Percentiles rank a stretch among this genome's conserved stretches.
Evolutionary conservation across 805 yeast genomes (phyloP).

Genomic region (Yamadazyma paraphyllophila): DNA sequence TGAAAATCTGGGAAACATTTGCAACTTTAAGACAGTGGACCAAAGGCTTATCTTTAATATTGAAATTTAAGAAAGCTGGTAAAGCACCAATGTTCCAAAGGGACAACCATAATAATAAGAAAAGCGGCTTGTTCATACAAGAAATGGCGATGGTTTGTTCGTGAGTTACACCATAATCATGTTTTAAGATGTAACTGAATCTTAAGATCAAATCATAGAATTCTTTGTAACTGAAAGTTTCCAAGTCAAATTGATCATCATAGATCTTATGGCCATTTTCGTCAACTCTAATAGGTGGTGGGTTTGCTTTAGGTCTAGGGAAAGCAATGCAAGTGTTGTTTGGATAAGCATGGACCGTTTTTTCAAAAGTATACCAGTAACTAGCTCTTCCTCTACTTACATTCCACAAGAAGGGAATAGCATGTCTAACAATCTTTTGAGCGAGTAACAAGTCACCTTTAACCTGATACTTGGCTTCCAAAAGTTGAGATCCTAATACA

Average conservation of each 20-base stretch:
- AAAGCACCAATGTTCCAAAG: slow-evolving; percentile 88
- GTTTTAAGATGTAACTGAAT: slow-evolving; percentile 61
- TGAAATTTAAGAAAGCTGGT: slow-evolving; percentile 86
- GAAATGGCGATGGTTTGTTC: slow-evolving; percentile 73
- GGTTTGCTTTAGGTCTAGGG: slow-evolving; percentile 43
- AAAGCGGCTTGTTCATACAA: slow-evolving; percentile 80
- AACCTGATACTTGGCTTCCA: slow-evolving; percentile 46
- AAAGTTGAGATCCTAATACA: slow-evolving; percentile 42
- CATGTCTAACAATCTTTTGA: slow-evolving; percentile 41
- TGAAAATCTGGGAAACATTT: slow-evolving; percentile 59
- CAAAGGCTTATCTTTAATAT: slow-evolving; percentile 68
- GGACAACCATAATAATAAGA: slow-evolving; percentile 77
- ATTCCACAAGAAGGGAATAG: slow-evolving; percentile 40
- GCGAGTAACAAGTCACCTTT: slow-evolving; percentile 54
- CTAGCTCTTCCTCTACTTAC: slow-evolving; percentile 46
- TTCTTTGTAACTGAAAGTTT: slow-evolving; percentile 65
- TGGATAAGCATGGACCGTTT: slow-evolving; percentile 48
- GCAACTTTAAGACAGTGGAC: slow-evolving; percentile 77
- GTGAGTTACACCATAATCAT: slow-evolving; percentile 60
- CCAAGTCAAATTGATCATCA: slow-evolving; percentile 59
- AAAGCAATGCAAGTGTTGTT: slow-evolving; percentile 62
- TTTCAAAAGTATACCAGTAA: slow-evolving; percentile 70
- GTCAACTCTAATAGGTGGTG: slow-evolving; percentile 24
- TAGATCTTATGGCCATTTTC: slow-evolving; percentile 37
- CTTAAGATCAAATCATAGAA: slow-evolving; percentile 63